Conservation (phyloP, 176 grass and related monocot genomes). For the Phoenix dactylifera region DNA sequence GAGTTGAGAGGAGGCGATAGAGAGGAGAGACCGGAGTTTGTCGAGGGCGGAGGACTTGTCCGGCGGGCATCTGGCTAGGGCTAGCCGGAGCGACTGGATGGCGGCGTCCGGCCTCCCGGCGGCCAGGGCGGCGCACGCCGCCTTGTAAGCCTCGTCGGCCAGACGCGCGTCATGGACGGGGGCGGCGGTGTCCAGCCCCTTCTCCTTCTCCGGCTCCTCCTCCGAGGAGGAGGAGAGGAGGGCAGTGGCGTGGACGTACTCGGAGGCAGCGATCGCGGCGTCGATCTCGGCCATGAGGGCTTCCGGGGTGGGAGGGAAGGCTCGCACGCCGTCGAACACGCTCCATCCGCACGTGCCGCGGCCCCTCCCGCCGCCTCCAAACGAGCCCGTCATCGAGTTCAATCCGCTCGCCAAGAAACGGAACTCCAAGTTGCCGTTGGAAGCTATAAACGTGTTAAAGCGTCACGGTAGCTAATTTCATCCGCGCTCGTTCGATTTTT, state of each 20-base stretch:
- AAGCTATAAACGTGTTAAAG: no score
- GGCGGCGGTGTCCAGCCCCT: not conserved
- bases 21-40: conserved; percentile 69
- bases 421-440: no score
- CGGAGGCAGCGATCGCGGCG: conserved; percentile 67
- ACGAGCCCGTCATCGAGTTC: not conserved
- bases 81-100: conserved; percentile 56
- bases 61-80: conserved; percentile 69
- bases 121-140: conserved; percentile 61
- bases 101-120: conserved; percentile 52
- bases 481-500: no score
- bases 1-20: conserved; percentile 75
- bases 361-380: conserved; percentile 14
- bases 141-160: conserved; percentile 76
- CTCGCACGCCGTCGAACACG: conserved; percentile 78
- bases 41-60: conserved; percentile 65
- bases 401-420: not conserved
- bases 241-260: conserved; percentile 62
- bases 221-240: conserved; percentile 22
- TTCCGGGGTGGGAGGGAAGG: conserved; percentile 66
- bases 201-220: not conserved
- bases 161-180: conserved; percentile 48
- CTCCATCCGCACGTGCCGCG: conserved; percentile 42
- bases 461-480: no score
- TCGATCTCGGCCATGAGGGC: conserved; percentile 91